phyloP scores from a whole-genome alignment of 1,284 basidiomycete species.

The Trichosporon asahii region DNA sequence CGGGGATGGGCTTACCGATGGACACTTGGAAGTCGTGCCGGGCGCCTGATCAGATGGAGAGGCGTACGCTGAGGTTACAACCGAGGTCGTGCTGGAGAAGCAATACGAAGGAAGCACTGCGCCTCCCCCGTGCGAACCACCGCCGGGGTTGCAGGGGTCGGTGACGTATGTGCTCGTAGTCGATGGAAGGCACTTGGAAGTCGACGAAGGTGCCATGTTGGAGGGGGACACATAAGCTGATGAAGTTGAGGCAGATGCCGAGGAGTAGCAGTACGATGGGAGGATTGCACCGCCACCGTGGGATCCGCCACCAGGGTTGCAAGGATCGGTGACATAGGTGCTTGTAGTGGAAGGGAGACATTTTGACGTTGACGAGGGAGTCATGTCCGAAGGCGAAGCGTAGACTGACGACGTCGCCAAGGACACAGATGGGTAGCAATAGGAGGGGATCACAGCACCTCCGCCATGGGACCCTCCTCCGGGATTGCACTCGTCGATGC shows the following conservation, averaged over 20 bases:
- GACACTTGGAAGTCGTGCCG: not conserved
- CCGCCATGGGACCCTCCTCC: not conserved
- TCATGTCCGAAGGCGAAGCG: not conserved
- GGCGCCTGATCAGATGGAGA: not conserved
- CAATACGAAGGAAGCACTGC: not conserved
- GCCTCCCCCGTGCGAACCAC: not conserved
- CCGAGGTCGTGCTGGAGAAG: not conserved
- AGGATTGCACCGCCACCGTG: not conserved
- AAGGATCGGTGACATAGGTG: not conserved
- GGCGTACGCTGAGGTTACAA: not conserved
- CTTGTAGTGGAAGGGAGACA: not conserved
- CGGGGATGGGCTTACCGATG: not conserved
- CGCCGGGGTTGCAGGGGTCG: not conserved
- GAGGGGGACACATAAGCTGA: not conserved
- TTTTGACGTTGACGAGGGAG: not conserved
- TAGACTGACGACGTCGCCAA: not conserved
- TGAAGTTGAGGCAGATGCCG: not conserved
- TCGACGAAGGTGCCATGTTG: not conserved
- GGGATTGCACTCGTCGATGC: not conserved
- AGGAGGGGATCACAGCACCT: not conserved
- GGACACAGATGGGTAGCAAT: not conserved
- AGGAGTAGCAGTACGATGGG: not conserved
- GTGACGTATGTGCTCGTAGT: not conserved
- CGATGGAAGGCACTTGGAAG: not conserved
- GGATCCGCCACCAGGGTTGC: not conserved